Evolutionary conservation across 164 flowering plant species (phyloP), one percentile per base, ranked within the genome.

Genomic region (Litsea cubeba): DNA sequence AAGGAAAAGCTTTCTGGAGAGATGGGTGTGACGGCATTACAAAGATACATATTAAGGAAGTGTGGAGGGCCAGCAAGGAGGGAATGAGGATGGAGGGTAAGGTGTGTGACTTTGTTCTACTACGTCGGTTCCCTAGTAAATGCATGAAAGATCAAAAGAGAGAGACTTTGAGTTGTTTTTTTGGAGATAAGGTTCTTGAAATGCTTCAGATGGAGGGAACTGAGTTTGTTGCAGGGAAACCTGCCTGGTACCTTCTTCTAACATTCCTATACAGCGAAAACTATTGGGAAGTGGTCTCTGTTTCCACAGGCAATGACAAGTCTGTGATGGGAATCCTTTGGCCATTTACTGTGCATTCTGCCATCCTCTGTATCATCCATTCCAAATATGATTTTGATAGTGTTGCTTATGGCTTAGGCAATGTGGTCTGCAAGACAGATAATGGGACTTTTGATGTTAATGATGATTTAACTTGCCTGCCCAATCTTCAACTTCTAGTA

Each of bases 241-340:
- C 97, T 25, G 76, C 86, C 63, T 96, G 98, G 98, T 89, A 88
- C 78, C 82, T 96, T 64, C 72, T 93, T 62, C 74, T 91, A 79
- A 88, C 85, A 76, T 90, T 87, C 80, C 86, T 94, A 17, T 81
- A 84, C 68, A 87, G 79, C 69, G 78, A 81, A 76, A 82, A 84
- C 69, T 87, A 75, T 72, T 83, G 79, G 76, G 97, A 89, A 70
- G 12, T 82, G 68, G 89, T 94, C 32, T 85, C 91, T 72, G 35
- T 94, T 72, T 79, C 86, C 60, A 73, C 83, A 76, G 79, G 74
- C 24, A 78, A 81, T 69, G 90, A 86, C 20, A 71, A 74, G 74
- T 78, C 82, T 23, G 67, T 72, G 28, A 78, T 72, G 75, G 98
- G 94, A 57, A 70, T 89, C 72, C 84, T 96, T 30, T 88, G 84